Conservation (phyloP, 2,329 filamentous ascomycete genomes). For the Aspergillus terreus region DNA sequence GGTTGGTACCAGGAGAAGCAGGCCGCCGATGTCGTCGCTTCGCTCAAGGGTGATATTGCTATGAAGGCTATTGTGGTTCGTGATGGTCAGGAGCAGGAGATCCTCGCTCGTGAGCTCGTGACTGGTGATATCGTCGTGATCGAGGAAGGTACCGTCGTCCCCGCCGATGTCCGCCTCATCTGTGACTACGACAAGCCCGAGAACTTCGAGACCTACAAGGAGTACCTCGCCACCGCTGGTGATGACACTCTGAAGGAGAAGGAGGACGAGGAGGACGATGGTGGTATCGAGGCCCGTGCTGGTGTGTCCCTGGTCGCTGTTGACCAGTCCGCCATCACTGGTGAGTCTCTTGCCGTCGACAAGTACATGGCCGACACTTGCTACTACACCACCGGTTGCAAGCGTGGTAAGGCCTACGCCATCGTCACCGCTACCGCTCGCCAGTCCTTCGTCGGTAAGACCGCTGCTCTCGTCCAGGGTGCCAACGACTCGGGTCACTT, state of each 20-base stretch:
- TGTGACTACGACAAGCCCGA: conserved; percentile 68
- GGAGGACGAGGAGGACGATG: conserved; percentile 54
- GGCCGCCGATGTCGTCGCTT: conserved; percentile 71
- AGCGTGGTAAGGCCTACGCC: conserved; percentile 72
- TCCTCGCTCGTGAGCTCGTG: conserved; percentile 69
- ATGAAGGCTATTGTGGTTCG: conserved; percentile 68
- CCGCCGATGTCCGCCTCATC: conserved; percentile 67
- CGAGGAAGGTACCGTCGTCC: conserved; percentile 68
- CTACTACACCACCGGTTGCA: conserved; percentile 79
- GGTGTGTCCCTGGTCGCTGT: conserved; percentile 65
- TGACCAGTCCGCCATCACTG: conserved; percentile 77
- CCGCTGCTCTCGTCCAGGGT: conserved; percentile 69
- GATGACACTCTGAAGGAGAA: conserved; percentile 59
- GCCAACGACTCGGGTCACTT: conserved; percentile 74
- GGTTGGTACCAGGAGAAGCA: conserved; percentile 82
- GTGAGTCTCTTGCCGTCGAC: conserved; percentile 66
- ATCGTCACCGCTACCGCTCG: conserved; percentile 65
- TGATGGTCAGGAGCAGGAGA: conserved; percentile 63
- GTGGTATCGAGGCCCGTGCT: conserved; percentile 53
- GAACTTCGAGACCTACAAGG: conserved; percentile 64
- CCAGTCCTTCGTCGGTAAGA: conserved; percentile 73
- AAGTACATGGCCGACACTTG: conserved; percentile 67
- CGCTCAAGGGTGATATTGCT: conserved; percentile 73
- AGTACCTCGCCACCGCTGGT: conserved; percentile 60
- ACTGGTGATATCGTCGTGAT: conserved; percentile 72